Base-by-base conservation (phyloP, 768 basidiomycete species). In the Suillus subaureus region DNA sequence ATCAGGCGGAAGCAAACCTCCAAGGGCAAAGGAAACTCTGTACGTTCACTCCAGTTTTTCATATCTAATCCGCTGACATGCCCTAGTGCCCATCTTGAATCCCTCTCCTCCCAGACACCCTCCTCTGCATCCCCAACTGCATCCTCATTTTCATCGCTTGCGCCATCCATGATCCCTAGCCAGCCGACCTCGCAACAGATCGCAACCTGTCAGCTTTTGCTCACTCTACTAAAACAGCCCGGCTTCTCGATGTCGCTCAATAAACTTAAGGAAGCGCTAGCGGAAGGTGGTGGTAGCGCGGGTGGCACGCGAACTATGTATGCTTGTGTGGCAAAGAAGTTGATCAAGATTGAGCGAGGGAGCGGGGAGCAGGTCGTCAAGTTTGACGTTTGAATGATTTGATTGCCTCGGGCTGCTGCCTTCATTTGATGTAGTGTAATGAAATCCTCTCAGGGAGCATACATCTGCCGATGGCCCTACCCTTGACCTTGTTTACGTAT, bases 281-380 rank as follows among this genome's bases (percentile, higher is more conserved):
- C 81, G 7, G 70, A 73, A 23, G 86, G 82, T 68, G 63, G 61
- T 16, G 75, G 77, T 28, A 81, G 81, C 18, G 79, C 81, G 64
- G 83, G 84, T 43, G 79, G 86, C 13, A 89, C 86, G 11, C 81
- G 89, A 47, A 85, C 90, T 18, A 74, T 93, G 16, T 94, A 92
- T 70, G 87, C 82, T 2, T 92, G 92, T 71, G 90, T 93, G 21
- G 92, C 90, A 18, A 94, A 93, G 78, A 82, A 90, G 66, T 77
- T 94, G 61, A 73, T 94, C 66, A 90, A 86, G 76, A 92, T 93
- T 68, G 92, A 93, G 61, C 81, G 92, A 51, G 86, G 90, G 23
- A 84, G 87, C 6, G 84, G 91, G 40, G 91, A 91, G 72, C 92
- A 94, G 73, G 80, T 88, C 9, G 90, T 93, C 31, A 85, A 84